Evolutionary conservation across 176 grass and related monocot species (phyloP).

Genomic region (Aegilops umbellulata): DNA sequence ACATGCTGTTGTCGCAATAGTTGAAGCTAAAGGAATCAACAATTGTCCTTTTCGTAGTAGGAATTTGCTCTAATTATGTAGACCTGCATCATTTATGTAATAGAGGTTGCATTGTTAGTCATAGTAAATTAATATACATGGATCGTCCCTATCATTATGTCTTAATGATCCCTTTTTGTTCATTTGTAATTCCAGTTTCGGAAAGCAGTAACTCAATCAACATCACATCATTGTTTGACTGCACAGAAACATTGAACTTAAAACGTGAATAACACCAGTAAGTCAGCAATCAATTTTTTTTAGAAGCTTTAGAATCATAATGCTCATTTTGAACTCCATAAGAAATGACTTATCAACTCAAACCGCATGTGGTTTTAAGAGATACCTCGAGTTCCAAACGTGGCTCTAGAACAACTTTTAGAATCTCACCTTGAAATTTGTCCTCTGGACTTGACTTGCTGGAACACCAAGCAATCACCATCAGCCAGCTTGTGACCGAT

Average conservation of each 20-base stretch:
- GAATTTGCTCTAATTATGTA: constrained; percentile 75
- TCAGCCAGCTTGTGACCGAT: constrained; percentile 68
- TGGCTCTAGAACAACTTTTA: neutral
- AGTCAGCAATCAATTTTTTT: neutral
- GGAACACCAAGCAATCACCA: constrained; percentile 72
- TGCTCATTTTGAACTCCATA: neutral
- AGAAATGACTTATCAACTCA: neutral
- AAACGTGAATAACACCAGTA: neutral
- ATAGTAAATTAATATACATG: neutral
- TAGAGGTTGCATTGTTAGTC: neutral
- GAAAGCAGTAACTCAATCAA: neutral
- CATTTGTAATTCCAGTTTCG: neutral
- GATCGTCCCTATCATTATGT: neutral
- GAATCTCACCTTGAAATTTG: constrained; percentile 59
- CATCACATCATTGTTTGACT: neutral
- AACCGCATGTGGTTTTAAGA: neutral
- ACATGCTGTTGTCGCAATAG: constrained; percentile 7
- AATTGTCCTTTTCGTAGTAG: constrained; percentile 45
- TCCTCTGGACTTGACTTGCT: constrained; percentile 34
- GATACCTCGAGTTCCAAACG: neutral
- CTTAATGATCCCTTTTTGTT: neutral
- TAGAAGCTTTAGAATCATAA: neutral
- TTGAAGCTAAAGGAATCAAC: neutral
- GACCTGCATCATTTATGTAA: constrained; percentile 45
- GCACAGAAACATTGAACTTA: neutral